A percentile compares a stretch with the other conserved stretches of the same genome.
Conservation (phyloP, 2,329 filamentous ascomycete genomes). For the Calonectria leucothoes region DNA sequence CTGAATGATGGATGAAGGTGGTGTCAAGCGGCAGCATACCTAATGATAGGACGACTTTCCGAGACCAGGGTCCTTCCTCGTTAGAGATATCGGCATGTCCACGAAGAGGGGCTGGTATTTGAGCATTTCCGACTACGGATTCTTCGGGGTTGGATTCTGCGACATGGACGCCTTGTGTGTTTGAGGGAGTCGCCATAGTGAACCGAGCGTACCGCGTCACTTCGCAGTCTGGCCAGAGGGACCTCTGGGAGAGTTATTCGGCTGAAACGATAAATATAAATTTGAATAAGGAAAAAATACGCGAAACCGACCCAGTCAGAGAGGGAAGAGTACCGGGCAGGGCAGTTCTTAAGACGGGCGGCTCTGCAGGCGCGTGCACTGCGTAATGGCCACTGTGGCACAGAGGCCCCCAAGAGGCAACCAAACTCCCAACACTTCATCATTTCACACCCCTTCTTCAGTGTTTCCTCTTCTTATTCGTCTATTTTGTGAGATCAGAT, state of each 20-base stretch:
- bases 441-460: not conserved
- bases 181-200: not conserved
- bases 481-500: not conserved
- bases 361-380: not conserved
- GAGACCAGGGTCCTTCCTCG: conserved; percentile 4
- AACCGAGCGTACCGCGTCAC: not conserved
- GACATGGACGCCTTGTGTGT: not conserved
- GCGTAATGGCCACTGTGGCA: not conserved
- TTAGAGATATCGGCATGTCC: not conserved
- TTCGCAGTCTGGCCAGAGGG: not conserved
- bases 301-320: not conserved
- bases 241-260: not conserved
- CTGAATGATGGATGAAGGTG: not conserved
- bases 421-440: not conserved
- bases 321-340: not conserved
- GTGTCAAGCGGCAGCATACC: not conserved
- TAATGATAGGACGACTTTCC: conserved; percentile 2
- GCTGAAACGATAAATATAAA: not conserved
- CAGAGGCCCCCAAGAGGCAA: not conserved
- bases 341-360: not conserved
- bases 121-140: not conserved
- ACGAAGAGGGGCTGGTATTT: not conserved
- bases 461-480: not conserved
- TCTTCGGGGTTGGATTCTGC: not conserved
- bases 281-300: not conserved